Conservation (phyloP, 176 grass and related monocot genomes). For the Bonia amplexicaulis region DNA sequence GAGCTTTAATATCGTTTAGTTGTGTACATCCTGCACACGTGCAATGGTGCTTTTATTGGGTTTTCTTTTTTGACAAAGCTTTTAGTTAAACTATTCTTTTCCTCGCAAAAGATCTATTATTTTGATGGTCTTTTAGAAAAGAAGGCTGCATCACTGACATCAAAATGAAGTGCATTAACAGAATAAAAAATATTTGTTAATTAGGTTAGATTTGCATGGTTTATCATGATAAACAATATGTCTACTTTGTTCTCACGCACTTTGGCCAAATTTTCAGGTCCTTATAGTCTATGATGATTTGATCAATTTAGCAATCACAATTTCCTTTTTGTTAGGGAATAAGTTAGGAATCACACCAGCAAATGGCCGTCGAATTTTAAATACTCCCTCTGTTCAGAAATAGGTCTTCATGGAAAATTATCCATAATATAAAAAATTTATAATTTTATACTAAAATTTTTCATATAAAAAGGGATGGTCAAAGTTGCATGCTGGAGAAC, state of each 20-base stretch:
- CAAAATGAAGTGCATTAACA: background rate
- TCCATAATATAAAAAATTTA: background rate
- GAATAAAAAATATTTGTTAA: background rate
- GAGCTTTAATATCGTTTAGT: background rate
- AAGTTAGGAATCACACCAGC: background rate
- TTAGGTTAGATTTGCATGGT: background rate
- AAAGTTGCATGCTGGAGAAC: background rate
- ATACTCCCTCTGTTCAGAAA: background rate
- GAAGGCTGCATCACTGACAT: background rate
- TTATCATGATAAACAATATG: background rate
- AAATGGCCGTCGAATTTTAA: background rate
- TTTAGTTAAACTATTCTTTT: constrained; percentile 10
- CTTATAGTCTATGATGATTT: background rate
- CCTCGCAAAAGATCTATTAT: background rate
- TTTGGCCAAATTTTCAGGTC: background rate
- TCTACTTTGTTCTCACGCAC: background rate
- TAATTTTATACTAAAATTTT: background rate
- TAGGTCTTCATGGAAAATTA: background rate
- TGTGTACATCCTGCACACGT: background rate
- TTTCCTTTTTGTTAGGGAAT: background rate
- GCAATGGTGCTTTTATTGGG: background rate
- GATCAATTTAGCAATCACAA: background rate
- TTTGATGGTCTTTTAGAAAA: background rate
- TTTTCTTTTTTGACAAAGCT: background rate
- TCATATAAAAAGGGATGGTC: background rate